Conservation (phyloP, 495 filamentous ascomycete genomes). For the Hypoxylon subgilvum region DNA sequence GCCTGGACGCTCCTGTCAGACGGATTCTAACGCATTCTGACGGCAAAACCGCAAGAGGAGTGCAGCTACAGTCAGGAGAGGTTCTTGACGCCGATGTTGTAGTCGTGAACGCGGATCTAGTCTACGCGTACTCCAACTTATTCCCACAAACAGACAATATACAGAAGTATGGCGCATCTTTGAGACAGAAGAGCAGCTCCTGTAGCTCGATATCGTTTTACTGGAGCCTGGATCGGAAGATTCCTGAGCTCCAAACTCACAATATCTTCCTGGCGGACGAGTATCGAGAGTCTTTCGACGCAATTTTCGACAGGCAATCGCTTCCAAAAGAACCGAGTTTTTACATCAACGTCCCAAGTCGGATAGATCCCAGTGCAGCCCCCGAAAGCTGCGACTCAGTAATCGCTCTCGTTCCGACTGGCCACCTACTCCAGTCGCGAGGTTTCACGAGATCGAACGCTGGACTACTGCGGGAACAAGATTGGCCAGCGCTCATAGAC, state of each 20-base stretch:
- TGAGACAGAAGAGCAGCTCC: slow-evolving; percentile 57
- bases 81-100: slow-evolving; percentile 64
- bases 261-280: slow-evolving; percentile 77
- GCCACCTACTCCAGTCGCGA: slow-evolving; percentile 54
- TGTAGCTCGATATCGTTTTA: slow-evolving; percentile 78
- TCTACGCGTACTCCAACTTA: slow-evolving; percentile 73
- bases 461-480: slow-evolving; percentile 52
- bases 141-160: slow-evolving; percentile 45
- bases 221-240: slow-evolving; percentile 64
- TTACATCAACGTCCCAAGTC: slow-evolving; percentile 74
- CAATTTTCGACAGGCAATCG: slow-evolving; percentile 69
- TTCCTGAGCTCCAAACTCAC: slow-evolving; percentile 67
- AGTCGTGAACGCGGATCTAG: slow-evolving; percentile 70
- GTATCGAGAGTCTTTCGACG: slow-evolving; percentile 71
- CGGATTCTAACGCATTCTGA: slow-evolving; percentile 55
- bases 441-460: slow-evolving; percentile 32
- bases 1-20: slow-evolving; percentile 58
- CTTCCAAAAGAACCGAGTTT: slow-evolving; percentile 70
- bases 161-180: slow-evolving; percentile 50
- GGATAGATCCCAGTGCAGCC: slow-evolving; percentile 68
- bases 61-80: slow-evolving; percentile 59
- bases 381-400: slow-evolving; percentile 65
- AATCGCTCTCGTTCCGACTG: slow-evolving; percentile 71
- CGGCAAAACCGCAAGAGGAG: slow-evolving; percentile 57
- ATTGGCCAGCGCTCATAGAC: slow-evolving; percentile 61